Percentiles rank a stretch among this genome's conserved stretches.
phyloP scores from a whole-genome alignment of 73 alveolate genomes.

The Paramecium sonneborni region DNA sequence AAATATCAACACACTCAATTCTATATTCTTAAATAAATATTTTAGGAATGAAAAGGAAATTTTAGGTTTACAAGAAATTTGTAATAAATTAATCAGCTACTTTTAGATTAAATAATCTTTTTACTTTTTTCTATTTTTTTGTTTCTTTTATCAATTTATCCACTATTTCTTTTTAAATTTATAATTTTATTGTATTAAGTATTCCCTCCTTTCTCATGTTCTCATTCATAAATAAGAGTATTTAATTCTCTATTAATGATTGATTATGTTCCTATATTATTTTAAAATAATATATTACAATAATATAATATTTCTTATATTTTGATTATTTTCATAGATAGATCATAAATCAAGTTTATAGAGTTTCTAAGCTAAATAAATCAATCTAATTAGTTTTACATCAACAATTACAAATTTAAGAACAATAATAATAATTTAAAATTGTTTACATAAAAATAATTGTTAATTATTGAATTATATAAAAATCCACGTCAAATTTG shows the following conservation, averaged over 20 bases:
- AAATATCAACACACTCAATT: background rate
- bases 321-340: too few species aligned
- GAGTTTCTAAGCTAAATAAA: too few species aligned
- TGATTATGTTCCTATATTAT: background rate
- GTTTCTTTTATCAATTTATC: background rate
- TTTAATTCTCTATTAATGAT: constrained; percentile 2
- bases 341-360: too few species aligned
- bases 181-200: background rate
- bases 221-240: background rate
- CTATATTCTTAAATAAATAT: background rate
- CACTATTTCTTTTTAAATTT: background rate
- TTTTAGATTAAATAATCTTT: background rate
- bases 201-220: constrained; percentile 15
- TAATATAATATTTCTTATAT: too few species aligned
- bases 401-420: too few species aligned
- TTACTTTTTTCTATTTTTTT: background rate
- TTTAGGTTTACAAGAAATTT: background rate
- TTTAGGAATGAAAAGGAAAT: background rate
- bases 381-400: too few species aligned
- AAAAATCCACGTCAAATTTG: background rate
- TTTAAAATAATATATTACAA: background rate
- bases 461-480: background rate
- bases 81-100: background rate
- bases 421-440: too few species aligned
- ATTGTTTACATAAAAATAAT: too few species aligned